Conservation (phyloP, 805 yeast genomes). For the Myxozyma nipponensis region DNA sequence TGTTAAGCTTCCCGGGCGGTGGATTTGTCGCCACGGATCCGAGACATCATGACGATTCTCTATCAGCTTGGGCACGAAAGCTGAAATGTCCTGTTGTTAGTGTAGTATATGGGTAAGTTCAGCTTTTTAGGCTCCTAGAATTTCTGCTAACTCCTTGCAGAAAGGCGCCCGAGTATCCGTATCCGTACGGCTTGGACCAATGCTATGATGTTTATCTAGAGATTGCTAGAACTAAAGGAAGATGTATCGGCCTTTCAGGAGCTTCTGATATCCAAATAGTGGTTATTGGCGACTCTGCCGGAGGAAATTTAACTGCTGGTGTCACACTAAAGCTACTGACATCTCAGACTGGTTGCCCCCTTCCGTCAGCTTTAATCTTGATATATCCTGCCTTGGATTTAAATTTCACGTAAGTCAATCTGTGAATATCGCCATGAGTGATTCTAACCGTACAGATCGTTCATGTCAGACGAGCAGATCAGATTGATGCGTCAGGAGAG, state of each 20-base stretch:
- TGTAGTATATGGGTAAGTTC: conserved; percentile 27
- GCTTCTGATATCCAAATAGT: conserved; percentile 22
- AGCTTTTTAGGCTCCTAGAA: too few species aligned
- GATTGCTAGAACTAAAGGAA: conserved; percentile 29
- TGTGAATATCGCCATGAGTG: neutral
- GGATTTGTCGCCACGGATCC: conserved; percentile 35
- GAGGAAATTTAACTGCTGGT: conserved; percentile 33
- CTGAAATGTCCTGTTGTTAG: conserved; percentile 27
- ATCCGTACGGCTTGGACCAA: conserved; percentile 32
- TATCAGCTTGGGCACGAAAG: conserved; percentile 29
- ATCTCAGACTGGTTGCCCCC: conserved; percentile 8
- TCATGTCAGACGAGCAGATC: conserved; percentile 32
- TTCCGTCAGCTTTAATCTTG: conserved; percentile 31
- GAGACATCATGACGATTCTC: conserved; percentile 30
- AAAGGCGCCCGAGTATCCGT: conserved; percentile 34
- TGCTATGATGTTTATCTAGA: conserved; percentile 32
- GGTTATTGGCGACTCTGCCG: conserved; percentile 33
- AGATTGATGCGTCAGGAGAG: conserved; percentile 30
- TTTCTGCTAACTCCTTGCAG: conserved; percentile 9
- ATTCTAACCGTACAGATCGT: conserved; percentile 12
- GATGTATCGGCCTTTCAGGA: conserved; percentile 32
- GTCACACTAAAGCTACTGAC: conserved; percentile 26
- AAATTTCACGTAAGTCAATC: conserved; percentile 31
- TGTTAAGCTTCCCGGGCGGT: conserved; percentile 33
- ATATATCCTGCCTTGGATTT: conserved; percentile 34